phyloP scores from a whole-genome alignment of 1,284 basidiomycete species.

The Marasmius sp. region DNA sequence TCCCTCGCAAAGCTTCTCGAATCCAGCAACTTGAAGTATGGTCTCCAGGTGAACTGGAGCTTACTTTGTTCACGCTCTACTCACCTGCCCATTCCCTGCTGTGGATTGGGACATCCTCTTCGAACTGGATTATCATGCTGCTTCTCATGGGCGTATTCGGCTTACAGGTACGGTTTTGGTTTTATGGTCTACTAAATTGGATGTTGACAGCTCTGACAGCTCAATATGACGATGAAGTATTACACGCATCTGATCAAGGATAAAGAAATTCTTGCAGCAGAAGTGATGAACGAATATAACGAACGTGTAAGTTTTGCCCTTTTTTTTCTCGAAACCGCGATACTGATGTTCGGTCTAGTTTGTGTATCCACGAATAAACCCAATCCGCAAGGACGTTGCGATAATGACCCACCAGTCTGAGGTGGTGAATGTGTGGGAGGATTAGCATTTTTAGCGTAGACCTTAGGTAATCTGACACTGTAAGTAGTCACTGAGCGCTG shows the following conservation, averaged over 20 bases:
- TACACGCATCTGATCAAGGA: constrained; percentile 74
- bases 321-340: constrained; percentile 1
- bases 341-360: constrained; percentile 48
- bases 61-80: constrained; percentile 69
- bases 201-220: constrained; percentile 31
- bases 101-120: constrained; percentile 67
- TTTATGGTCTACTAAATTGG: neutral
- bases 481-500: neutral
- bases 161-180: constrained; percentile 49
- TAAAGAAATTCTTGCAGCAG: constrained; percentile 70
- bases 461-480: neutral
- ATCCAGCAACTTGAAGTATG: constrained; percentile 79
- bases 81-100: constrained; percentile 73
- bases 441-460: constrained; percentile 11
- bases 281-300: constrained; percentile 88
- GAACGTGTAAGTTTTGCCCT: constrained; percentile 51
- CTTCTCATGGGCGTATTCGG: constrained; percentile 64
- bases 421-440: constrained; percentile 60
- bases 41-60: constrained; percentile 73
- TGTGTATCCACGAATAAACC: constrained; percentile 78
- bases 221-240: constrained; percentile 49
- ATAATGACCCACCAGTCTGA: constrained; percentile 87
- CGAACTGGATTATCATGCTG: constrained; percentile 74
- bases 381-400: constrained; percentile 70
- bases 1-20: constrained; percentile 41